Evolutionary conservation across 164 flowering plant species (phyloP), one percentile per base, ranked within the genome.

Genomic region (Chimonanthus salicifolius): DNA sequence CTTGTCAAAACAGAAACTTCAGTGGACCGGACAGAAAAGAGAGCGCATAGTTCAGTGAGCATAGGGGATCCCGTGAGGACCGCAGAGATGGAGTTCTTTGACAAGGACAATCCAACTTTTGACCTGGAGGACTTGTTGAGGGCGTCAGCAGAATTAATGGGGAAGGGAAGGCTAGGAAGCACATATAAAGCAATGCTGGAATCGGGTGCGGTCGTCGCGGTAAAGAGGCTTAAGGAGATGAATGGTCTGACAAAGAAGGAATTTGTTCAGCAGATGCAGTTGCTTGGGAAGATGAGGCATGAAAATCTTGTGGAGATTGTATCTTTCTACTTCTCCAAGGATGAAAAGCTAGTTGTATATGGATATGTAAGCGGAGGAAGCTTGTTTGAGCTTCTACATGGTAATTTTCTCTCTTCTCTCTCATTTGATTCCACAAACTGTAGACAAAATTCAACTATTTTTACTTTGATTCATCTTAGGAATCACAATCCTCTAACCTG

Each of bases 121-220:
- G 85, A 88, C 72, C 73, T 88, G 76, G 94, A 91, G 16, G 94
- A 91, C 75, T 76, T 91, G 8, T 79, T 89, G 5, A 80, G 86
- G 58, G 83, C 96, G 33, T 84, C 96, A 0, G 92, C 91, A 0
- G 81, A 86, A 71, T 65, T 81, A 33, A 16, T 88, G 49, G 92
- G 96, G 15, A 84, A 78, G 64, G 94, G 91, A 45, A 78, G 67
- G 2, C 44, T 88, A 43, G 92, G 96, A 51, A 82, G 78, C 13
- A 81, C 89, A 0, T 89, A 87, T 73, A 89, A 83, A 64, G 86
- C 87, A 15, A 67, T 71, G 33, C 73, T 88, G 51, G 92, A 89
- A 63, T 70, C 80, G 0, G 94, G 92, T 16, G 51, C 77, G 3
- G 74, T 62, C 3, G 82, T 89, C 2, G 79, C 80, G 0, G 90